Conservation (phyloP, 2,329 filamentous ascomycete species). For the Sporothrix pseudoabietina region DNA sequence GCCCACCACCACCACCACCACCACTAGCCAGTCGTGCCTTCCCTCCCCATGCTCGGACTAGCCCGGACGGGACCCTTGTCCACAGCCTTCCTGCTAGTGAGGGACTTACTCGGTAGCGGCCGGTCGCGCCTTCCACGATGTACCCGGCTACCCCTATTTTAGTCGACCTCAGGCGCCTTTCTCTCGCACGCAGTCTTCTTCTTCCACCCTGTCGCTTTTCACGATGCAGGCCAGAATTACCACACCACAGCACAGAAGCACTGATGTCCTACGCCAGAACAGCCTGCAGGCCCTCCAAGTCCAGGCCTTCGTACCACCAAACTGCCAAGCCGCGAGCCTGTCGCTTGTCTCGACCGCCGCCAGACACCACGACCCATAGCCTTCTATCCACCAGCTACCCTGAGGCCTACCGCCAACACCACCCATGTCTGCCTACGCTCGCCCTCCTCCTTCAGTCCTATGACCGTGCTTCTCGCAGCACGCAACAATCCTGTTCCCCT, state of each 20-base stretch:
- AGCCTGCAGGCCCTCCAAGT: not conserved
- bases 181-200: not conserved
- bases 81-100: conserved; percentile 19
- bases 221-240: conserved; percentile 4
- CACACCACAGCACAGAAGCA: not conserved
- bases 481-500: not conserved
- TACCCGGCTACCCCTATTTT: conserved; percentile 6
- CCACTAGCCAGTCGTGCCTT: not conserved
- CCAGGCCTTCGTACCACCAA: not conserved
- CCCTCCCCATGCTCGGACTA: conserved; percentile 12
- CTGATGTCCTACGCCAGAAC: not conserved
- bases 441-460: conserved; percentile 16
- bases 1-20: not conserved
- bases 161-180: not conserved
- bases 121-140: not conserved
- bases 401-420: not conserved
- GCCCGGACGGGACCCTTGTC: not conserved
- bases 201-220: not conserved
- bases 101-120: not conserved
- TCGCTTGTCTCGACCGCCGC: not conserved
- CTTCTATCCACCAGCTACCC: not conserved
- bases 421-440: conserved; percentile 21
- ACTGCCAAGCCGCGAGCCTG: not conserved
- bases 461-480: not conserved
- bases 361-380: not conserved